These are phyloP conservation scores for Tylopilus sp. DNA, from an alignment of 768 basidiomycete genomes.

Conservation along the genomic window DNA sequence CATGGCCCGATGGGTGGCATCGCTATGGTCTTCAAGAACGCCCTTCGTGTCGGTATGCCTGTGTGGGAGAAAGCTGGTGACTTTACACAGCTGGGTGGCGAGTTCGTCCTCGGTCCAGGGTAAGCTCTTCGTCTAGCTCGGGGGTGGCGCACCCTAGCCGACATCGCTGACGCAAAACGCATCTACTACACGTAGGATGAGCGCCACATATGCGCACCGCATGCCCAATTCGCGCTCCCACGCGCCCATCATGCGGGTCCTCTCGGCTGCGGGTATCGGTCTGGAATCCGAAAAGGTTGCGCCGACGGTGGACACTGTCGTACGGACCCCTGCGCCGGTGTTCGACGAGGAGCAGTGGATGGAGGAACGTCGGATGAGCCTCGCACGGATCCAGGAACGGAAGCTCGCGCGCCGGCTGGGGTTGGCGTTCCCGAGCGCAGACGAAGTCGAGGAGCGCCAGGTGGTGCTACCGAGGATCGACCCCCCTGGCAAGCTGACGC, in stretches of 20 bases:
- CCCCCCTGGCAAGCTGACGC: constrained; percentile 21
- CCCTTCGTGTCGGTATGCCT: constrained; percentile 73
- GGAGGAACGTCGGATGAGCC: constrained; percentile 33
- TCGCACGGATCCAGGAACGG: constrained; percentile 30
- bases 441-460: constrained; percentile 12
- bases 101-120: constrained; percentile 76
- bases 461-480: constrained; percentile 20
- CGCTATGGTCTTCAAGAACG: constrained; percentile 69
- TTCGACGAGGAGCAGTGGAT: constrained; percentile 34
- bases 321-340: constrained; percentile 3
- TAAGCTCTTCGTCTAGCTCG: constrained; percentile 37
- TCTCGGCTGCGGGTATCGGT: constrained; percentile 55
- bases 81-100: constrained; percentile 79
- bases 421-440: constrained; percentile 16
- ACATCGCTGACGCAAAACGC: not conserved
- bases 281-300: constrained; percentile 23
- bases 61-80: constrained; percentile 81
- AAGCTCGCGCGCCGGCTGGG: constrained; percentile 33
- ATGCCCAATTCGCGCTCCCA: constrained; percentile 79
- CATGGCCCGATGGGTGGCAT: constrained; percentile 66
- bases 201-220: constrained; percentile 74
- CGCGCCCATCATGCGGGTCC: constrained; percentile 65
- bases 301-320: not conserved
- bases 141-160: not conserved
- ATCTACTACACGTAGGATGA: constrained; percentile 40